Evolutionary conservation across 495 filamentous ascomycete genomes (phyloP), one percentile per base, ranked within the genome.

Genomic region (Astrocystis sublimbata): DNA sequence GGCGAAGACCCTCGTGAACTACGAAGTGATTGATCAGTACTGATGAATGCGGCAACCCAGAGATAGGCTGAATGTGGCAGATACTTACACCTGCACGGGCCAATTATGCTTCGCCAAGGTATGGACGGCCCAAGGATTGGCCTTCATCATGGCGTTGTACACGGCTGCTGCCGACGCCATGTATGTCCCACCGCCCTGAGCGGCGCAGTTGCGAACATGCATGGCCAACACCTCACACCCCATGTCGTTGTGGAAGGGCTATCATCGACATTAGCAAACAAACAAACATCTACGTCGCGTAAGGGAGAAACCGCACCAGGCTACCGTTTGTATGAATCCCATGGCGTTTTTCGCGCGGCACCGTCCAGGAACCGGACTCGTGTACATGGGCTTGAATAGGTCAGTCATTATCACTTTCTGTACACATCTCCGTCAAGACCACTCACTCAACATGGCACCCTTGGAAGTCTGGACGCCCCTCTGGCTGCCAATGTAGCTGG

Each of bases 171-270:
- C 75, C n/a, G 76, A 73, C 24, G 78, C 73, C 15, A 82, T 65
- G 33, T 66, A 77, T n/a, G 78, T 81, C 33, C 66, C 58, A 0
- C 79, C 79, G 0, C 78, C 77, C 4, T 58, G 56, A 40, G 72
- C 60, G 4, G 78, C 76, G 30, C 63, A 60, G 9, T 73, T 70
- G 23, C 77, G 75, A 35, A 79, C 68, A 47, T 82, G 76, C 5
- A 82, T 75, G 1, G 75, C 72, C 0, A 82, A 62, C 7, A 76
- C 66, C 35, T 80, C 78, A 10, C 65, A 65, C 21, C 75, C 75
- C 75, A 79, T 78, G 30, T 82, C 79, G 24, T 58, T 78, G 38
- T 82, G 79, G 63, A 75, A 81, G 1, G 74, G 73, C 77, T 79
- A 46, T 15, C 15, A 40, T 12, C 0, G 5, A 26, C 12, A 40